Conservation (phyloP, 345 rosid genomes). For the Toxicodendron radicans region DNA sequence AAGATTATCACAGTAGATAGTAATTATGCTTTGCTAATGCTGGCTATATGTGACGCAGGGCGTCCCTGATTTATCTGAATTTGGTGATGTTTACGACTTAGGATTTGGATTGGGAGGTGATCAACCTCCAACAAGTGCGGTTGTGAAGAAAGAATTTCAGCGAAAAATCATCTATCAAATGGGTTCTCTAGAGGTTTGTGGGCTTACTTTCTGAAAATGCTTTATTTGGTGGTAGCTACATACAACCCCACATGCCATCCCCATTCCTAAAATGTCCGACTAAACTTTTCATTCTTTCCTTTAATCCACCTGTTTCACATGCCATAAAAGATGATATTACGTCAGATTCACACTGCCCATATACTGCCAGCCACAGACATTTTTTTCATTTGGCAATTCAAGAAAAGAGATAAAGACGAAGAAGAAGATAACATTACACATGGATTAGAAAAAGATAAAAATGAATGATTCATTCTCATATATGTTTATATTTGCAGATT, state of each 20-base stretch:
- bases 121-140: slow-evolving; percentile 74
- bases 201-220: neutral
- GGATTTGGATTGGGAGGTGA: slow-evolving; percentile 69
- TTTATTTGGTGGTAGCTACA: neutral
- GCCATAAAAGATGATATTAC: neutral
- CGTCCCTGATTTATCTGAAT: slow-evolving; percentile 67
- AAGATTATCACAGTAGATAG: neutral
- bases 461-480: too few relatives aligned
- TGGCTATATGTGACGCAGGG: slow-evolving; percentile 48
- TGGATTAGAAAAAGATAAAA: too few relatives aligned
- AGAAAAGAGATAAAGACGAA: too few relatives aligned
- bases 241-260: neutral
- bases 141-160: slow-evolving; percentile 54
- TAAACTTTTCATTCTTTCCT: neutral
- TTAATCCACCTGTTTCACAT: neutral
- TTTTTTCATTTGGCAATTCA: too few relatives aligned
- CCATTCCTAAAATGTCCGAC: neutral
- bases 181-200: slow-evolving; percentile 67
- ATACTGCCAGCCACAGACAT: too few relatives aligned
- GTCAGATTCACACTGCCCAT: neutral
- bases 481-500: too few relatives aligned
- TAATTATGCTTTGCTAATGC: neutral
- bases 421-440: too few relatives aligned
- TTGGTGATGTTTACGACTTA: slow-evolving; percentile 66
- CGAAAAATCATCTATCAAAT: slow-evolving; percentile 60